Evolutionary conservation across 2,329 filamentous ascomycete species (phyloP), one percentile per base, ranked within the genome.

Genomic region (Scopulariopsis brevicaulis): DNA sequence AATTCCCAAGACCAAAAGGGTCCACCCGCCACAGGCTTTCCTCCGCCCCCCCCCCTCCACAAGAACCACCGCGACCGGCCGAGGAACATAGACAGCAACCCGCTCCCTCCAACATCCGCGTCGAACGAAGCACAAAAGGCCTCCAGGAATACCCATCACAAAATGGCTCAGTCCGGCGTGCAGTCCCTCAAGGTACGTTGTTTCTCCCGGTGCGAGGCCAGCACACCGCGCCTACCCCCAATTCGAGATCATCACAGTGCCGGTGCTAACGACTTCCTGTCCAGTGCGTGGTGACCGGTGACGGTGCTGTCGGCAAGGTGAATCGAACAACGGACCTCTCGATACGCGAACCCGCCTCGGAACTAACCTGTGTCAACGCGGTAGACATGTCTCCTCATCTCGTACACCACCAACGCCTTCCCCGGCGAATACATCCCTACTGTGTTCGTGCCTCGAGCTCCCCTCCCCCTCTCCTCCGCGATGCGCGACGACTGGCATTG

Each of bases 351-450:
- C 56, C 57, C 24, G 37, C 20, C 54, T 14, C 62, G 34, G 25
- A 40, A 24, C 51, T 32, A 34, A 53, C 24, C 11, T 12, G 6
- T 50, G 5, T 50, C n/a, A 8, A 3, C 25, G 14, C 18, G 12
- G 20, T 56, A 96, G 93, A 99, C 94, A 81, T 99, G 94, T 80
- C 86, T 99, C 60, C 86, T 99, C 68, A 99, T 99, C 72, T 97
- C 93, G 57, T 99, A 99, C 78, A 97, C 94, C 63, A 99, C 94
- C 63, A 99, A 97, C 78, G 94, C 94, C 64, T 99, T 99, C 73
- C 94, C 94, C n/a, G 94, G 94, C 74, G 94, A 99, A 81, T 99
- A 99, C 76, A 97, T 99, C 67, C 94, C 94, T 65, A 99, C 94
- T 67, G 94, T 99, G 89, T 94, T 77, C 74, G 87, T 80, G 34